phyloP scores from a whole-genome alignment of 2,329 filamentous ascomycete genomes.

The Verticillium nonalfalfae region DNA sequence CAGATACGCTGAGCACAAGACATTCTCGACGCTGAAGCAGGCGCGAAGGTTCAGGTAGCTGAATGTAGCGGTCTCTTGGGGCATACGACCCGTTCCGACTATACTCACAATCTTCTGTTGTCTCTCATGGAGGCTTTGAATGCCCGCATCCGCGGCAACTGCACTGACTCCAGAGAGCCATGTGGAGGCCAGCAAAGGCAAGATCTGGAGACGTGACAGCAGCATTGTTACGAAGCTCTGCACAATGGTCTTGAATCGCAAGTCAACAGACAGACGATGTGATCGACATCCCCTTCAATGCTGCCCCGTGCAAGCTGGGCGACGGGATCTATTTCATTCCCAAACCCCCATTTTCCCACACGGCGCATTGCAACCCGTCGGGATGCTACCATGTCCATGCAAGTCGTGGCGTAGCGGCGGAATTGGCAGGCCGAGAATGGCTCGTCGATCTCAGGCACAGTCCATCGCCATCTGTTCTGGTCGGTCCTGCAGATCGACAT shows the following conservation, averaged over 20 bases:
- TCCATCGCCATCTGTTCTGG: constrained; percentile 29
- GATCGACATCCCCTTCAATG: neutral
- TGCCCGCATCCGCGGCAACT: constrained; percentile 3
- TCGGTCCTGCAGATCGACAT: neutral
- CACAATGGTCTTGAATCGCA: neutral
- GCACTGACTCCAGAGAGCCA: neutral
- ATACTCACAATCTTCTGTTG: constrained; percentile 9
- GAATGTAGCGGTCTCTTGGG: too few relatives aligned
- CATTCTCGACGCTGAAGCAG: neutral
- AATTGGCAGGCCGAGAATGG: constrained; percentile 8
- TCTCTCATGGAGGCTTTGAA: constrained; percentile 6
- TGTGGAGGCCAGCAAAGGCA: constrained; percentile 3
- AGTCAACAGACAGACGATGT: neutral
- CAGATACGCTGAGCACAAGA: constrained; percentile 1
- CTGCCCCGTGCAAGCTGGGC: neutral
- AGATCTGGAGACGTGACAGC: constrained; percentile 3
- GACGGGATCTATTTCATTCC: constrained; percentile 1
- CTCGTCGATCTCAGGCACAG: constrained; percentile 37
- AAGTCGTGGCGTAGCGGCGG: constrained; percentile 5
- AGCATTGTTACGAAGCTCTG: constrained; percentile 3
- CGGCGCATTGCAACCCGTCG: neutral
- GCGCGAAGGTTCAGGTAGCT: neutral
- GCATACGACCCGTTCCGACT: too few relatives aligned
- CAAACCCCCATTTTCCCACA: neutral
- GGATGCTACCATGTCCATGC: neutral